Evolutionary conservation across 2,329 filamentous ascomycete genomes (phyloP), one percentile per base, ranked within the genome.

Genomic region (Pestalotiopsis sp.): DNA sequence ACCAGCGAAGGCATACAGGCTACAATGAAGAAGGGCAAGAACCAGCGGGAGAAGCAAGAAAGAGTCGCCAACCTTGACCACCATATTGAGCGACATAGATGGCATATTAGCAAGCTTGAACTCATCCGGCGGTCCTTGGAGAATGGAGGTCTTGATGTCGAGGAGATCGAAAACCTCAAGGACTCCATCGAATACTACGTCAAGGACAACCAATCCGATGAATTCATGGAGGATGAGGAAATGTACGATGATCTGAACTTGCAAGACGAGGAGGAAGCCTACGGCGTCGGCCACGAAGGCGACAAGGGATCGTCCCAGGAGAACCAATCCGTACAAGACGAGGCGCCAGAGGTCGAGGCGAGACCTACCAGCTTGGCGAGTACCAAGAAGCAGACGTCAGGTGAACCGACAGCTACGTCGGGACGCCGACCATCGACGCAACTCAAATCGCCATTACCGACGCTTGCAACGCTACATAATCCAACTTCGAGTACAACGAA

Each of bases 101-200:
- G 94, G 93, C 96, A 99, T 79, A 93, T 97, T 78, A 90, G 90
- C 72, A 97, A 97, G 79, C 86, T 99, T 72, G 96, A 99, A 82
- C 86, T 98, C 69, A 90, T 98, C 76, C 90, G 95, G 75, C 90
- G 96, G 73, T 93, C 94, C 36, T 84, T 99, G 73, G 95, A 98
- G 78, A 99, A 99, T 77, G 95, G 94, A 68, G 93, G 92, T 71
- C 89, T 98, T 73, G 95, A 98, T 69, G 88, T 92, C 23, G 93
- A 95, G 4, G 91, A 96, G 79, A 95, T 99, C 73, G 91, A 90
- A 72, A 93, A 96, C 2, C 84, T 98, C 67, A 93, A 98, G 79
- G 95, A 98, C 74, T 92, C 90, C 79, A 98, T 99, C 80, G 91
- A 91, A 75, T 98, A 98, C 82, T 99, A 98, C 79, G 94, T 98